phyloP scores from a whole-genome alignment of 495 filamentous ascomycete genomes.

The Neurospora pannonica region DNA sequence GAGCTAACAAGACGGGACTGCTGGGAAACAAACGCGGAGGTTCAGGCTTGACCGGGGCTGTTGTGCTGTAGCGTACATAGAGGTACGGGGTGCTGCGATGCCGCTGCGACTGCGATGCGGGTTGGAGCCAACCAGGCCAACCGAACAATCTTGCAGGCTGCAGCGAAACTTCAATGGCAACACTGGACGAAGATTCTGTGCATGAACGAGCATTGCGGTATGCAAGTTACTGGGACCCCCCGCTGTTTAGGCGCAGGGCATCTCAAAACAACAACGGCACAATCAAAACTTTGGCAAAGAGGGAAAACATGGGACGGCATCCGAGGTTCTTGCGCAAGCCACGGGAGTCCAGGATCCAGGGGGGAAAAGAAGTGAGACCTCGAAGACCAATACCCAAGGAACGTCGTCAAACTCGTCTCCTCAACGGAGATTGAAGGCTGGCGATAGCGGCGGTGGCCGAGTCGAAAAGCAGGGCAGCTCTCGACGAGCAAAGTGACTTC shows the following conservation, averaged over 20 bases:
- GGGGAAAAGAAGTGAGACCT: not conserved
- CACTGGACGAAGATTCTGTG: slow-evolving; percentile 19
- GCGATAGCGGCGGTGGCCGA: not conserved
- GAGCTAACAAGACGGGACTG: not conserved
- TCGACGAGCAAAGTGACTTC: slow-evolving; percentile 1
- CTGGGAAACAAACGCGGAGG: not conserved
- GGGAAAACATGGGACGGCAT: not conserved
- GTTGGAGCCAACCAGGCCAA: not conserved
- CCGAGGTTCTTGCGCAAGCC: not conserved
- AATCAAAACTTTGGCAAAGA: not conserved
- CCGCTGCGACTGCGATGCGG: not conserved
- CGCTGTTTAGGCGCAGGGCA: not conserved
- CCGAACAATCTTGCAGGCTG: not conserved
- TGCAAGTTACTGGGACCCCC: slow-evolving; percentile 1
- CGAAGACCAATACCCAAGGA: not conserved
- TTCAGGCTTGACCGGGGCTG: not conserved
- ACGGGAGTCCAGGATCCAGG: not conserved
- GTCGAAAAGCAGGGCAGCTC: slow-evolving; percentile 4
- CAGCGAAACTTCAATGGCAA: not conserved
- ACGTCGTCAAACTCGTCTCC: not conserved
- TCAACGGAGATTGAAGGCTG: not conserved
- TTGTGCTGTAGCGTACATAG: not conserved
- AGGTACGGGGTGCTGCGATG: not conserved
- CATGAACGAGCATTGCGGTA: slow-evolving; percentile 19
- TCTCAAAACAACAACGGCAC: not conserved